Conservation (phyloP, 495 filamentous ascomycete species). For the Aspergillus mulundensis region DNA sequence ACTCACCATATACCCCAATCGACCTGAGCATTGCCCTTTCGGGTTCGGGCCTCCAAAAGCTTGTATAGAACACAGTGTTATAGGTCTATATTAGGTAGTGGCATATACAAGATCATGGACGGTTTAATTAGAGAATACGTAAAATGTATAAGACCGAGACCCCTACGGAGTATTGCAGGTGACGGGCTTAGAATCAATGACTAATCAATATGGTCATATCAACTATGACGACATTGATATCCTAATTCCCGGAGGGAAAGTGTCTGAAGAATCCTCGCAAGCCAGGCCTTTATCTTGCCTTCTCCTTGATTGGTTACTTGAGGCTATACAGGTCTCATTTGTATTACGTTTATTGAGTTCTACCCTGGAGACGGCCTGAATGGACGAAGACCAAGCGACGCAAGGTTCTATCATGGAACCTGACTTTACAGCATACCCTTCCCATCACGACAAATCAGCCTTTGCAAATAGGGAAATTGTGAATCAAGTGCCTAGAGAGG, state of each 20-base stretch:
- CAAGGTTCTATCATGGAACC: neutral
- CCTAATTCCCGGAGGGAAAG: too few species aligned
- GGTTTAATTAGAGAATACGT: too few species aligned
- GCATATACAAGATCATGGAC: too few species aligned
- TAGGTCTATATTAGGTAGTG: neutral
- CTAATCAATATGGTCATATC: too few species aligned
- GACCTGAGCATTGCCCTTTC: neutral
- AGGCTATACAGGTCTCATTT: neutral
- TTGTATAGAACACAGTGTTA: neutral
- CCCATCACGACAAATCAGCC: too few species aligned
- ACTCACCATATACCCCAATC: neutral
- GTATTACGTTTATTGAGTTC: neutral
- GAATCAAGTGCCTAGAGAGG: slow-evolving; percentile 1
- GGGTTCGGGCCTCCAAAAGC: neutral
- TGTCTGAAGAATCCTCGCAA: neutral
- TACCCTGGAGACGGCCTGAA: slow-evolving; percentile 1
- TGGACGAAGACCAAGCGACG: slow-evolving; percentile 5
- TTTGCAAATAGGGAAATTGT: too few species aligned
- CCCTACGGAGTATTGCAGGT: too few species aligned
- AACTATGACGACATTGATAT: neutral
- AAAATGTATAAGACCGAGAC: too few species aligned
- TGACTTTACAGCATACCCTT: neutral
- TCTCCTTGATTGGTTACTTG: neutral
- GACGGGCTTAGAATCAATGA: too few species aligned
- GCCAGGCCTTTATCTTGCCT: neutral